A percentile compares a stretch with the other conserved stretches of the same genome.
Conservation (phyloP, 176 grass and related monocot species). For the bread wheat (Triticum aestivum) region DNA sequence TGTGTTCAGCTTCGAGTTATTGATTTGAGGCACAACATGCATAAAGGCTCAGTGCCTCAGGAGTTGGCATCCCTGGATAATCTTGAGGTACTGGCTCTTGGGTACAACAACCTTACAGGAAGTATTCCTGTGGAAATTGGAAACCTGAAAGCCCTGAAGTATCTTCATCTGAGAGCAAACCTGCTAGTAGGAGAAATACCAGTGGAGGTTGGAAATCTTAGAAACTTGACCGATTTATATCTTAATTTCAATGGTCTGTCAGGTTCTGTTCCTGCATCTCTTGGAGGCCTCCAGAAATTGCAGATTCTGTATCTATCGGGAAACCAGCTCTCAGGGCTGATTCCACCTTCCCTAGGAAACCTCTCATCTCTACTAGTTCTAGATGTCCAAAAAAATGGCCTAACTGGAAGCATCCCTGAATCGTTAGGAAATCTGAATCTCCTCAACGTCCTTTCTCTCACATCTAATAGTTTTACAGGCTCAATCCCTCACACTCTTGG, state of each 20-base stretch:
- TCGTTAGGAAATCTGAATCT: no score
- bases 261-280: background rate
- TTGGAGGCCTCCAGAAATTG: background rate
- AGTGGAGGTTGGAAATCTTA: background rate
- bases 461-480: no score
- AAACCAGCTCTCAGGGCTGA: no score
- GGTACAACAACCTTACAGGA: constrained; percentile 5
- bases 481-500: no score
- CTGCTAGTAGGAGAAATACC: constrained; percentile 13
- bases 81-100: constrained; percentile 4
- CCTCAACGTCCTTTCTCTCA: no score
- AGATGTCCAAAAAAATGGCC: no score
- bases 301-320: background rate
- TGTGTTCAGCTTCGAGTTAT: background rate
- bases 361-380: no score
- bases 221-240: background rate
- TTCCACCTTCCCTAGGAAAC: no score
- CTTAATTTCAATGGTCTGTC: background rate
- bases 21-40: background rate
- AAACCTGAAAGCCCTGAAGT: background rate
- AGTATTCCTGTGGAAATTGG: constrained; percentile 5
- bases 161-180: background rate
- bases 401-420: no score
- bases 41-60: background rate
- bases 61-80: background rate